A percentile compares a stretch with the other conserved stretches of the same genome.
phyloP scores from a whole-genome alignment of 2,329 filamentous ascomycete species.

The Aspergillus sp. region DNA sequence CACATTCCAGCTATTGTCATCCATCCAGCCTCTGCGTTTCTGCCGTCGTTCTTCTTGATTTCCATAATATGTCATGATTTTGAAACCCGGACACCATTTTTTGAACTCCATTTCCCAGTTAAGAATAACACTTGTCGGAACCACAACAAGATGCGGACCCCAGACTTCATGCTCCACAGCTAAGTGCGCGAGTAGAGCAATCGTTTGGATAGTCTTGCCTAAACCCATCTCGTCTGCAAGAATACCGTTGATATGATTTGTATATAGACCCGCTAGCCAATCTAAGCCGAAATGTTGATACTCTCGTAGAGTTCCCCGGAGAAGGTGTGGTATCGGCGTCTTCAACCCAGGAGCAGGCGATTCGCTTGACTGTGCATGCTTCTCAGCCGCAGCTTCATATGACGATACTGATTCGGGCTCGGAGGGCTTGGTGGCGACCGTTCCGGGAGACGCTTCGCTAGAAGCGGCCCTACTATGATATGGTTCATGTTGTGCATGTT shows the following conservation, averaged over 20 bases:
- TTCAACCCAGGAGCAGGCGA: slow-evolving; percentile 51
- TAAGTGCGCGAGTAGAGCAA: slow-evolving; percentile 86
- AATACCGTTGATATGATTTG: slow-evolving; percentile 91
- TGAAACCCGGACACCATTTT: slow-evolving; percentile 95
- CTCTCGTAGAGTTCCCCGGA: slow-evolving; percentile 85
- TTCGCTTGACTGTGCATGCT: slow-evolving; percentile 34
- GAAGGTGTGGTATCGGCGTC: slow-evolving; percentile 75
- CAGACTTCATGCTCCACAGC: slow-evolving; percentile 88
- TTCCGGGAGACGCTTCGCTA: slow-evolving; percentile 44
- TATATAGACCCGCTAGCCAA: slow-evolving; percentile 92
- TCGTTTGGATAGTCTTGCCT: slow-evolving; percentile 97
- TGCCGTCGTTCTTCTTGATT: slow-evolving; percentile 86
- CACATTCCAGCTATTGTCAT: slow-evolving; percentile 93
- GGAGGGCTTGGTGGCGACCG: slow-evolving; percentile 44
- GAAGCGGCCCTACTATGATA: slow-evolving; percentile 35
- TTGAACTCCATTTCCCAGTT: slow-evolving; percentile 99
- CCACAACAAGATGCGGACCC: slow-evolving; percentile 94
- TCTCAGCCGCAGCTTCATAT: slow-evolving; percentile 36
- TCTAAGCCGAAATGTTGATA: slow-evolving; percentile 97
- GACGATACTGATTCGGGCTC: slow-evolving; percentile 47
- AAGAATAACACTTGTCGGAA: slow-evolving; percentile 96
- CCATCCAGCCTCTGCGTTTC: slow-evolving; percentile 90
- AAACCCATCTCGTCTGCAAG: slow-evolving; percentile 98
- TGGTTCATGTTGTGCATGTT: slow-evolving; percentile 20
- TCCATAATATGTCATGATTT: slow-evolving; percentile 95